Conservation (phyloP, 2,329 filamentous ascomycete species). For the Calonectria pteridis region DNA sequence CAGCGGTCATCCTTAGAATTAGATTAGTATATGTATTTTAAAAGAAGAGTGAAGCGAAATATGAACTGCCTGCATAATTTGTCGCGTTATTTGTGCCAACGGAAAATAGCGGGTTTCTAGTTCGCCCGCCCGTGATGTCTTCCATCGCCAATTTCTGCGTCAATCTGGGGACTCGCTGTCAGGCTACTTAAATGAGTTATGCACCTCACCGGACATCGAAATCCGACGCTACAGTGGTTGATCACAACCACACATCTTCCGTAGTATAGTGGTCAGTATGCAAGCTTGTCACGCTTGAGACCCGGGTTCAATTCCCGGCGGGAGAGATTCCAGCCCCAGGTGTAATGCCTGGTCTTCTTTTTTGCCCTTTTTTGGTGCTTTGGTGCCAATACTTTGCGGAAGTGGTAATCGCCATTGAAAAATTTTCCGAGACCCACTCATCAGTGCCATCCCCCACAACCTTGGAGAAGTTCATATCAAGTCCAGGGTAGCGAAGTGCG, state of each 20-base stretch:
- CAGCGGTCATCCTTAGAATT: too few species aligned
- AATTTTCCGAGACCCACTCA: background rate
- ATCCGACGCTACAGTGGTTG: background rate
- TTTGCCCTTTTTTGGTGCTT: background rate
- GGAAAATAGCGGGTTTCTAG: too few species aligned
- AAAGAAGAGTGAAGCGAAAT: too few species aligned
- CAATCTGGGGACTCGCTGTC: too few species aligned
- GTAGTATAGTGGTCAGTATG: background rate
- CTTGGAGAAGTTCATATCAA: too few species aligned
- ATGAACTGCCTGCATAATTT: too few species aligned
- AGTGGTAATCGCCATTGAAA: background rate
- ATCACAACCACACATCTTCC: background rate
- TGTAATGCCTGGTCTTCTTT: background rate
- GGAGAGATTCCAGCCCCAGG: background rate
- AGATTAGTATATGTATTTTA: too few species aligned
- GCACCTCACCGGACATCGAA: background rate
- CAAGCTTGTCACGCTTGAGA: background rate
- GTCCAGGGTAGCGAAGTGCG: too few species aligned
- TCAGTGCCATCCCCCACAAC: too few species aligned
- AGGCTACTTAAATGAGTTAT: background rate
- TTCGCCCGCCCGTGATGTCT: too few species aligned
- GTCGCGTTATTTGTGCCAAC: too few species aligned
- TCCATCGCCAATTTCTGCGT: too few species aligned
- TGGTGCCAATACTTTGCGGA: background rate
- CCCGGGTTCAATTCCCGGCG: background rate